Base-by-base conservation (phyloP, 192 early-diverging fungal genomes). In the Jimgerdemannia lactiflua region DNA sequence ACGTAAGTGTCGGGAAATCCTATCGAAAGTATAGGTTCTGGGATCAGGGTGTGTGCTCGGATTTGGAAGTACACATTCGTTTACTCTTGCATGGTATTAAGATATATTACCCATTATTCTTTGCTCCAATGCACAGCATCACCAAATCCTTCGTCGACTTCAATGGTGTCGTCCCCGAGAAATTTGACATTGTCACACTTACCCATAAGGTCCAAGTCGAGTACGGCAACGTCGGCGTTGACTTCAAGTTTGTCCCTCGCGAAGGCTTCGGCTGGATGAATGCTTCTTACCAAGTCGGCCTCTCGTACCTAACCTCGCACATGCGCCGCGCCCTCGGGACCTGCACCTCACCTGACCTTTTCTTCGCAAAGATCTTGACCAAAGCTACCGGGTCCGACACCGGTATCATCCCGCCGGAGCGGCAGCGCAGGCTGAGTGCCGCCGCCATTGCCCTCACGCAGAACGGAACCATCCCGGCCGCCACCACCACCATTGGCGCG, bases 231-330 rank as follows among this genome's bases (percentile, higher is more conserved):
- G 96, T 98, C 0, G 98, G 98, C 3, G 81, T 89, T 0, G 97
- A 98, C 77, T 98, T 98, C 86, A 93, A 95, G 79, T 94, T 88
- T 83, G 92, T 98, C 14, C 92, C 95, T 0, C 87, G 94, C 2
- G 98, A 99, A 86, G 98, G 98, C 10, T 99, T 99, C 82, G 98
- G 98, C 19, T 99, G 97, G 98, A 99, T 98, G 98, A 99, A 98
- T 76, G 92, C 97, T 17, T 91, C 89, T 20, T 92, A 92, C 77
- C 93, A 96, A 85, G 89, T 96, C 10, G 96, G 96, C 6, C 79
- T 97, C 18, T 87, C 83, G 3, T 93, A 94, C 67, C 79, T 98
- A 70, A 92, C 88, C 18, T 79, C 81, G 18, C 86, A 89, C 70
- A 88, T 94, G 89, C 82, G 89, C 29, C 88, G 95, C 39, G 93